Evolutionary conservation across 371 early-diverging fungal genomes (phyloP), one percentile per base, ranked within the genome.

Genomic region (Mucor velutinosus): DNA sequence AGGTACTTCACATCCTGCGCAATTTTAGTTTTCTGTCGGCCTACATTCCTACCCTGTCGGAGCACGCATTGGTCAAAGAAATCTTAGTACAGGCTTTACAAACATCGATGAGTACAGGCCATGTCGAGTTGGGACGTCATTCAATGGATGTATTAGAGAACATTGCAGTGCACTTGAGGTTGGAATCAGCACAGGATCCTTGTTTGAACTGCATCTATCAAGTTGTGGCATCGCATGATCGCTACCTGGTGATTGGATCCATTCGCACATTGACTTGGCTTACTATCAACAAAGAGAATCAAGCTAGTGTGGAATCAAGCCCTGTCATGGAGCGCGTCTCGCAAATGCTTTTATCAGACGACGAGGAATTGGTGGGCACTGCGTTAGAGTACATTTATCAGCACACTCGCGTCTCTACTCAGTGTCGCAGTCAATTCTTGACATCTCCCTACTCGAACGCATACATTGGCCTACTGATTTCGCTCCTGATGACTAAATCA

Each of bases 91-190:
- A 78, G 21, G 73, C 83, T 14, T 66, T 92, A 3, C 82, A 87
- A 2, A 76, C 91, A 37, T 87, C 91, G 4, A 66, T 85, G 25
- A 73, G 73, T 37, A 75, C 82, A 23, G 77, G 80, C 19, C 74
- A 82, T 37, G 73, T 77, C 7, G 89, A 92, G 47, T 73, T 93
- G 35, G 85, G 73, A 21, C 29, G 87, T 23, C 83, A 92, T 61
- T 82, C 86, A 6, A 77, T 94, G 29, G 92, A 91, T 49, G 86
- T 90, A 12, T 81, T 91, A 59, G 92, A 93, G 62, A 90, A 90
- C 62, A 73, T 89, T 29, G 84, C 86, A 21, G 66, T 80, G 0
- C 76, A 79, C 21, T 81, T 86, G 27, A 73, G 76, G 30, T 73
- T 84, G 12, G 33, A 21, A 14, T 69, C 80, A 4, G 68, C 77